A percentile compares a stretch with the other conserved stretches of the same genome.
These are phyloP conservation scores for Phialophora verrucosa DNA, from an alignment of 2,329 filamentous ascomycete genomes.

Conservation along the genomic window DNA sequence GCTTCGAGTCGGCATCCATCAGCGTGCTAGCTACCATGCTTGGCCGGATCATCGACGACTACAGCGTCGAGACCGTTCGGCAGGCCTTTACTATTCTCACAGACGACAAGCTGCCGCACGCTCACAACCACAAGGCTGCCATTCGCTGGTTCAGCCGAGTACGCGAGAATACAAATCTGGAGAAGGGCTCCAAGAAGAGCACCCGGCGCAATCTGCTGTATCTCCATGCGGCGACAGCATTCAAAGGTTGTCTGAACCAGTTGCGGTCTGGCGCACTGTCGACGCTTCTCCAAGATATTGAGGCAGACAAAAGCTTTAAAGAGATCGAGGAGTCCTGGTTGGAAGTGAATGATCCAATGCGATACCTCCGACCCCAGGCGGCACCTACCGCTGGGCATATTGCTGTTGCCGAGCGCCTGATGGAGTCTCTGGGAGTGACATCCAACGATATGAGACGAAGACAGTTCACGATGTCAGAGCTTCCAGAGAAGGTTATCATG, in stretches of 20 bases:
- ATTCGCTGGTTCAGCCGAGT: not conserved
- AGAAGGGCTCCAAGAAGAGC: not conserved
- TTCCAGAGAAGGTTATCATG: not conserved
- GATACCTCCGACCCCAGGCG: not conserved
- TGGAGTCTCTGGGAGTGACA: conserved; percentile 1
- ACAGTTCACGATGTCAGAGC: not conserved
- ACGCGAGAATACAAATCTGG: not conserved
- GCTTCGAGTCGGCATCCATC: not conserved
- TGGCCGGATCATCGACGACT: not conserved
- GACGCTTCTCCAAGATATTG: not conserved
- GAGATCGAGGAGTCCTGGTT: not conserved
- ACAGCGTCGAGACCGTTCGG: conserved; percentile 5
- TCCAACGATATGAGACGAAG: conserved; percentile 1
- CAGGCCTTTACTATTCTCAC: not conserved
- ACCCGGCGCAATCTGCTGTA: not conserved
- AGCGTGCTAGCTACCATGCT: conserved; percentile 1
- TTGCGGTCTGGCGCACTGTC: not conserved
- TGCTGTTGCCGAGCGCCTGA: not conserved
- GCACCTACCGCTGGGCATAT: not conserved
- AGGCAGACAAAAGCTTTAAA: not conserved
- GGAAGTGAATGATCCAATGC: not conserved
- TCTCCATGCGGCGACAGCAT: not conserved
- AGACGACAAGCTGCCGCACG: conserved; percentile 5
- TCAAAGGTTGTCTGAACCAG: not conserved
- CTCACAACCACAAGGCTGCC: conserved; percentile 6